Conservation (phyloP, 345 rosid species). For the Syzygium aromaticum region DNA sequence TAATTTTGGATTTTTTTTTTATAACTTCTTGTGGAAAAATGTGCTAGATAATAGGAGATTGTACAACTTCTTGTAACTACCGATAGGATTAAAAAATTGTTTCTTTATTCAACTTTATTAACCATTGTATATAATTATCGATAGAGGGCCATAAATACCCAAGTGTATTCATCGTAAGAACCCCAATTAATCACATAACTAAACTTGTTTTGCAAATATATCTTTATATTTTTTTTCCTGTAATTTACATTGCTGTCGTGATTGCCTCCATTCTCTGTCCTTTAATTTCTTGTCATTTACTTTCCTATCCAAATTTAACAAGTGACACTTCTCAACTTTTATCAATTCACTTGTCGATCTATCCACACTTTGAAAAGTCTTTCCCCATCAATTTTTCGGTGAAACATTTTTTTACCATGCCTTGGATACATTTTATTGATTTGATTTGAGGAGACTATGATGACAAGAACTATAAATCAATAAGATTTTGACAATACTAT, state of each 20-base stretch:
- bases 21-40: neutral
- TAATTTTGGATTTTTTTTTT: too few relatives aligned
- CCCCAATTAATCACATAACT: neutral
- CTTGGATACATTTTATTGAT: neutral
- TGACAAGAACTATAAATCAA: neutral
- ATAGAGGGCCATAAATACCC: neutral
- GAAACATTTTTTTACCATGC: neutral
- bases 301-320: neutral
- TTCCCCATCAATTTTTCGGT: neutral
- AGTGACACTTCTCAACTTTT: neutral
- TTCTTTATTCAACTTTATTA: neutral
- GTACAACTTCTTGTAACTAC: neutral
- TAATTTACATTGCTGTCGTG: fast-evolving
- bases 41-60: neutral
- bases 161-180: neutral
- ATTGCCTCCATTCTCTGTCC: fast-evolving
- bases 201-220: neutral
- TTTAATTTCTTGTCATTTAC: neutral
- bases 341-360: neutral
- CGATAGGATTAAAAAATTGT: neutral
- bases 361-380: neutral
- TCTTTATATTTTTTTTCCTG: neutral
- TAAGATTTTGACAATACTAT: neutral
- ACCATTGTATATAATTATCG: neutral
- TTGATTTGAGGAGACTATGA: neutral